phyloP scores from a whole-genome alignment of 208 protist genomes.

The Acanthamoeba castellanii region DNA sequence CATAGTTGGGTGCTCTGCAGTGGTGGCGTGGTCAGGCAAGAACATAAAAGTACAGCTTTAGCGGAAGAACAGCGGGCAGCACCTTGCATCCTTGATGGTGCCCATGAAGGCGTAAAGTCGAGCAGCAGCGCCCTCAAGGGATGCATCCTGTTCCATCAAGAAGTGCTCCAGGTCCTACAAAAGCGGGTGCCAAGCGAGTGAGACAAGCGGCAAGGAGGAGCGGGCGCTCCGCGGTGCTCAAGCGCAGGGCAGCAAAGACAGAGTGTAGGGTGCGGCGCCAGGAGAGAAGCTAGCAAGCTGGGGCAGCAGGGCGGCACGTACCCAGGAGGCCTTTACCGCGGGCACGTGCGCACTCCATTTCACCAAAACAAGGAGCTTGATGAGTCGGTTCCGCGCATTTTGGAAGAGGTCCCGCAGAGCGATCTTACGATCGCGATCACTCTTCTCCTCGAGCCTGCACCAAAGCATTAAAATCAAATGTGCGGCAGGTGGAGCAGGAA shows the following conservation, averaged over 20 bases:
- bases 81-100: slow-evolving; percentile 74
- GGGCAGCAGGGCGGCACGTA: slow-evolving; percentile 19
- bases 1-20: slow-evolving; percentile 77
- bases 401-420: slow-evolving; percentile 76
- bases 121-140: slow-evolving; percentile 76
- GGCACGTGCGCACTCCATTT: slow-evolving; percentile 79
- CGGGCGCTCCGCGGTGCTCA: no score
- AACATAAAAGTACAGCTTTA: neutral
- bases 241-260: neutral
- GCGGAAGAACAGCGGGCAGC: neutral
- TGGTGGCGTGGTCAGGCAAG: neutral
- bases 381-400: slow-evolving; percentile 68
- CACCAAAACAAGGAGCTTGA: slow-evolving; percentile 77
- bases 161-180: slow-evolving; percentile 73
- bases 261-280: neutral
- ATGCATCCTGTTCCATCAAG: slow-evolving; percentile 75
- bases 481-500: neutral
- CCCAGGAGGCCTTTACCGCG: slow-evolving; percentile 75
- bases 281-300: neutral
- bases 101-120: slow-evolving; percentile 64
- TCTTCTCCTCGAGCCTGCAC: slow-evolving; percentile 61
- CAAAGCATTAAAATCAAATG: neutral
- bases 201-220: neutral
- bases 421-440: slow-evolving; percentile 76
- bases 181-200: neutral